Base-by-base conservation (phyloP, 2,329 filamentous ascomycete genomes). In the Fusarium austroafricanum region DNA sequence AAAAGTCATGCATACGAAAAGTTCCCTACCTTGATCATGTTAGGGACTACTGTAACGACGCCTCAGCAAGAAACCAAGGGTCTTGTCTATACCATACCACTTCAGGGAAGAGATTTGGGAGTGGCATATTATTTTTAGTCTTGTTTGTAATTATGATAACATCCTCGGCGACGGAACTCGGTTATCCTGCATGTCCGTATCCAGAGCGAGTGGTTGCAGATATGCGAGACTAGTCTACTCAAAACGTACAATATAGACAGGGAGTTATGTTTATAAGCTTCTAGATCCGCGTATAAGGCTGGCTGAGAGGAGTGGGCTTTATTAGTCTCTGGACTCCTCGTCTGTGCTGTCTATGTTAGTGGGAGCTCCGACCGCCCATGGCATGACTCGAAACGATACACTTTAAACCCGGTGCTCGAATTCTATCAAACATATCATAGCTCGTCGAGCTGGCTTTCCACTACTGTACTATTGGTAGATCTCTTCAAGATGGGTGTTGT, bases 401-500 rank as follows among this genome's bases (percentile, higher is more conserved):
- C 26, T 45, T 17, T 20, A 44, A 35, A 14, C 51, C 21, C 59
- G 18, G 23, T 29, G 18, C 20, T 40, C 26, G 9, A 20, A 14
- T 37, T 38, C 35, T 40, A 9, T 20, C 45, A 37, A 47, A 23
- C n/a, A 28, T 43, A 20, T 29, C 23, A 29, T 31, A 10, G 29
- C 38, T 31, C 26, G 4, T 38, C 21, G 28, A 29, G 9, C 14
- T 33, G 37, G 12, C 26, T 20, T 31, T 38, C 67, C 33, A 39
- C 31, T 18, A n/a, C 10, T 26, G 14, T 7, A 1, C 17, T 28
- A 40, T 37, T 29, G 10, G 11, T 14, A 39, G 40, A 12, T 18
- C 14, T 44, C 21, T 18, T 28, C 46, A 76, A 29, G 56, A 87
- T 86, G 81, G 80, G 86, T 69, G 76, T 87, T 21, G 75, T 89